Conservation (phyloP, 2,329 filamentous ascomycete genomes). For the Aspergillus texensis region DNA sequence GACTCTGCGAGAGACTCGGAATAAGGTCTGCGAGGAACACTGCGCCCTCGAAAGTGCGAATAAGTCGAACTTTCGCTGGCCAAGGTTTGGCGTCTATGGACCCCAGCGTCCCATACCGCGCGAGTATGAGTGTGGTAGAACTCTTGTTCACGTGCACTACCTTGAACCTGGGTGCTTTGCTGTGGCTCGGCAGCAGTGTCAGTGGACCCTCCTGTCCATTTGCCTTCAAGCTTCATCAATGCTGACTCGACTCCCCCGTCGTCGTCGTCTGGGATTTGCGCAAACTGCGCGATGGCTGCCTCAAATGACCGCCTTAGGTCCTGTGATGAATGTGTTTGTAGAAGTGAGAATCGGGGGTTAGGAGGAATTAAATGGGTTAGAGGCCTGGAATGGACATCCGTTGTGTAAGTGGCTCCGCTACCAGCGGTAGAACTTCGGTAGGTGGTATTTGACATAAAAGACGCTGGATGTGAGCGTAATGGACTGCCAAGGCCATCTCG, state of each 20-base stretch:
- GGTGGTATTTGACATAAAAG: constrained; percentile 40
- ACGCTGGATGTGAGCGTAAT: constrained; percentile 37
- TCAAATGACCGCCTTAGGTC: constrained; percentile 75
- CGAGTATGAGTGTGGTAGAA: constrained; percentile 5
- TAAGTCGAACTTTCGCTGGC: constrained; percentile 27
- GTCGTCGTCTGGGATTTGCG: constrained; percentile 83
- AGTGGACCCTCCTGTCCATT: constrained; percentile 50
- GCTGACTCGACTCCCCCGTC: constrained; percentile 93
- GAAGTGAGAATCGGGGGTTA: constrained; percentile 44
- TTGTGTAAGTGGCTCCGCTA: constrained; percentile 19
- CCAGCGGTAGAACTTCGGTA: constrained; percentile 33
- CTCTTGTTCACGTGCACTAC: constrained; percentile 9
- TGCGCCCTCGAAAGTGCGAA: constrained; percentile 29
- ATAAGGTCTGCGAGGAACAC: constrained; percentile 38
- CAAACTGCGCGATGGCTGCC: constrained; percentile 81
- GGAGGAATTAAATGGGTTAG: constrained; percentile 32
- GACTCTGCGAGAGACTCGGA: constrained; percentile 60
- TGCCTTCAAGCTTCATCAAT: constrained; percentile 87
- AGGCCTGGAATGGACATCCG: constrained; percentile 25
- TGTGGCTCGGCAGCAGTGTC: constrained; percentile 1
- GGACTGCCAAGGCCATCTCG: constrained; percentile 67
- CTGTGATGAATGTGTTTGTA: constrained; percentile 58
- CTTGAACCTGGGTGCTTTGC: background rate
- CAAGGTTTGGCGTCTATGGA: constrained; percentile 27
- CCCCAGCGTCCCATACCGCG: constrained; percentile 19